Percentiles rank a stretch among this genome's conserved stretches.
Conservation (phyloP, 192 early-diverging fungal genomes). For the Coemansia sp. region DNA sequence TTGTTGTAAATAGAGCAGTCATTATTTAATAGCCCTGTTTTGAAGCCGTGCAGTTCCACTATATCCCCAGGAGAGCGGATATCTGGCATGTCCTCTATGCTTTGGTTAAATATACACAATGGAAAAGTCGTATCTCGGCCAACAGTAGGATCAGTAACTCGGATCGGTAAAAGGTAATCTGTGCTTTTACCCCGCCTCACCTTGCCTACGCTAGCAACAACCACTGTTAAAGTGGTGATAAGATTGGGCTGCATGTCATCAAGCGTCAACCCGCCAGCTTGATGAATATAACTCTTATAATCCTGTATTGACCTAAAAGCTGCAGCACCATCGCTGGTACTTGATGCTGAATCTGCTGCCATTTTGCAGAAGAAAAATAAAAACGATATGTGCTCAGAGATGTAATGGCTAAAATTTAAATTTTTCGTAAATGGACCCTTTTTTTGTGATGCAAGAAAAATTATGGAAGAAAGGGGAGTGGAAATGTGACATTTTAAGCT, state of each 20-base stretch:
- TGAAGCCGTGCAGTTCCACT: slow-evolving; percentile 13
- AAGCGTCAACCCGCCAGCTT: neutral
- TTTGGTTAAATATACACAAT: slow-evolving; percentile 8
- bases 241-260: neutral
- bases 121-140: neutral
- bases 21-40: neutral
- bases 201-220: slow-evolving; percentile 5
- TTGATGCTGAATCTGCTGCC: too few species aligned
- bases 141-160: slow-evolving; percentile 18
- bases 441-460: too few species aligned
- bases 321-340: too few species aligned
- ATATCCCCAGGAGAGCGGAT: slow-evolving; percentile 19
- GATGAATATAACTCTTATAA: too few species aligned
- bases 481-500: too few species aligned
- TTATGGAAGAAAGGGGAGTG: too few species aligned
- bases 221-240: neutral
- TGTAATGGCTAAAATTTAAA: too few species aligned
- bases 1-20: slow-evolving; percentile 5
- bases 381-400: too few species aligned
- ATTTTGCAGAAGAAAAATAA: too few species aligned
- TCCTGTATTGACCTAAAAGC: too few species aligned
- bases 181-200: slow-evolving; percentile 4
- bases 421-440: too few species aligned
- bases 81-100: slow-evolving; percentile 10
- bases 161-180: slow-evolving; percentile 11